These are phyloP conservation scores for Rhodotorula babjevae DNA, from an alignment of 768 basidiomycete genomes.

Conservation along the genomic window DNA sequence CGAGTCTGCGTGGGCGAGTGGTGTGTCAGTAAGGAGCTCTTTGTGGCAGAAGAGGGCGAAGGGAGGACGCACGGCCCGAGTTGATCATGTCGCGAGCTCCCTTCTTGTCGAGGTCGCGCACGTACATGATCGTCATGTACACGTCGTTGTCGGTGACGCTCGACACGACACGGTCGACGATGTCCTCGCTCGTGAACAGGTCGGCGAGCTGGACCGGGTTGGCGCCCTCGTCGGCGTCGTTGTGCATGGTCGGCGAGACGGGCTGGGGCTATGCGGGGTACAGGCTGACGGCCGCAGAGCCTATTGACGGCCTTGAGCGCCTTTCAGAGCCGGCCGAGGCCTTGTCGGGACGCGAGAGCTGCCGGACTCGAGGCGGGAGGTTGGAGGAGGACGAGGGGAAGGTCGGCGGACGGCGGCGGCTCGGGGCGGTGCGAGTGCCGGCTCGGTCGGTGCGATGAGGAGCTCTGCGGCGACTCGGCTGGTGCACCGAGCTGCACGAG, in stretches of 20 bases:
- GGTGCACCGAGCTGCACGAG: no score
- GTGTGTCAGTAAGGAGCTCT: not conserved
- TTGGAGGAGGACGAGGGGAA: no score
- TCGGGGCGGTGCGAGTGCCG: no score
- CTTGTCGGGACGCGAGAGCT: no score
- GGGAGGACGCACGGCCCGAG: not conserved
- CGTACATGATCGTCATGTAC: not conserved
- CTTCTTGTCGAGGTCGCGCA: not conserved
- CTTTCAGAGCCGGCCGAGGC: no score
- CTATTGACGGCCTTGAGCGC: no score
- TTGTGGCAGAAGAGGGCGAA: not conserved
- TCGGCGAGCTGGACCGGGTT: not conserved
- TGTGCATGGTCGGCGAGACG: not conserved
- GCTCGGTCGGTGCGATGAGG: no score
- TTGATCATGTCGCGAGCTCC: not conserved
- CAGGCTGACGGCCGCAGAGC: no score
- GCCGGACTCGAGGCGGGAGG: no score
- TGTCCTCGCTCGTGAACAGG: conserved; percentile 18
- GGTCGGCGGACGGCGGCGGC: no score
- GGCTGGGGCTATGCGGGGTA: not conserved
- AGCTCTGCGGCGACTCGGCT: no score
- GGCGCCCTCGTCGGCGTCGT: not conserved
- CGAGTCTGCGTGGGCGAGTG: not conserved
- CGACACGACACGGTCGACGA: conserved; percentile 17
- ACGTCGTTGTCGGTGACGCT: not conserved